These are phyloP conservation scores for Microthlaspi erraticum DNA, from an alignment of 345 rosid species.

Conservation along the genomic window DNA sequence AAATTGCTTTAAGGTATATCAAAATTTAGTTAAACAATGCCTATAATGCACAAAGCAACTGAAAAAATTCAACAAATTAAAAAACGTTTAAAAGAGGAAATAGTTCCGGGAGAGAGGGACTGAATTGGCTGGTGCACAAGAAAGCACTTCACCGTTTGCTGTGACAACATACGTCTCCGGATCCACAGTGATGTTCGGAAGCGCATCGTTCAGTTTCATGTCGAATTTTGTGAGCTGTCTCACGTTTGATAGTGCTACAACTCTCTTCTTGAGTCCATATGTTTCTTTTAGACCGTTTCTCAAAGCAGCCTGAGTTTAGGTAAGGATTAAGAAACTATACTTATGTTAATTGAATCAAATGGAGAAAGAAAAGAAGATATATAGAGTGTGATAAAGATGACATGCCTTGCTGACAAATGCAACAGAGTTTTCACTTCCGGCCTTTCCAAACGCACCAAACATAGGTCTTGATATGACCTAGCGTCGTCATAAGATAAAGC, in stretches of 20 bases:
- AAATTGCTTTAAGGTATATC: too few relatives aligned
- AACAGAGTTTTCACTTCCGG: slow-evolving; percentile 79
- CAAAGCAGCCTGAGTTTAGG: slow-evolving; percentile 61
- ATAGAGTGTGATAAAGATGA: not conserved
- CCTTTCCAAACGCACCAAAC: slow-evolving; percentile 97
- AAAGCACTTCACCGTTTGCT: slow-evolving; percentile 66
- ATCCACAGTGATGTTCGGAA: slow-evolving; percentile 77
- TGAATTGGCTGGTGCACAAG: slow-evolving; percentile 66
- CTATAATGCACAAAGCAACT: too few relatives aligned
- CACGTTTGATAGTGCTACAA: slow-evolving; percentile 74
- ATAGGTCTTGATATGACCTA: slow-evolving; percentile 93
- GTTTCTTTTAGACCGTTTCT: slow-evolving; percentile 55
- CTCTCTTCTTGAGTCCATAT: slow-evolving; percentile 74
- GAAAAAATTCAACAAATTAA: too few relatives aligned
- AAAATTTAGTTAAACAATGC: too few relatives aligned
- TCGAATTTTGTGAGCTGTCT: slow-evolving; percentile 77
- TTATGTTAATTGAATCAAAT: not conserved
- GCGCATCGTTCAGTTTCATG: slow-evolving; percentile 91
- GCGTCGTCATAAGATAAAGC: not conserved
- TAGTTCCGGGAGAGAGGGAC: slow-evolving; percentile 91
- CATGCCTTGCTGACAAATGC: slow-evolving; percentile 95
- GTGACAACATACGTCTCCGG: slow-evolving; percentile 83
- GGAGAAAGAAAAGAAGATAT: not conserved
- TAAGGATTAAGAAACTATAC: slow-evolving; percentile 6
- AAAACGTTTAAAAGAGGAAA: slow-evolving; percentile 67